Evolutionary conservation across 768 basidiomycete species (phyloP).

Genomic region (Boletus sensibilis): DNA sequence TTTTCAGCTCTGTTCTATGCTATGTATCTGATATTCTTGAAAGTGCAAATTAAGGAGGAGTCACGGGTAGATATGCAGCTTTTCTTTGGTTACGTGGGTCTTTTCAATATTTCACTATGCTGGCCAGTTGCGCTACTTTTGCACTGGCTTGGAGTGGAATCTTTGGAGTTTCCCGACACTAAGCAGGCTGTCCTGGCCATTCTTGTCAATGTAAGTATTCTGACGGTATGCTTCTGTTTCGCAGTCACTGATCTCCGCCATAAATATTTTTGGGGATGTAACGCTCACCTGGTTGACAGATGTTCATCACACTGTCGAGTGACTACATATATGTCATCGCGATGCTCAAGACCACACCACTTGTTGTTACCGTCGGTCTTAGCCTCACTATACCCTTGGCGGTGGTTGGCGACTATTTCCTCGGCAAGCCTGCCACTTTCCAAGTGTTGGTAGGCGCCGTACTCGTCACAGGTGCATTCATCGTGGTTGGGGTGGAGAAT

Average conservation of each 20-base stretch:
- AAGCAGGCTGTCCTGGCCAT: conserved; percentile 48
- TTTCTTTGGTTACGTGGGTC: conserved; percentile 92
- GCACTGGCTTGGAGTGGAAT: conserved; percentile 69
- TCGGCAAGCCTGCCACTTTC: conserved; percentile 53
- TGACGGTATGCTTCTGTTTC: background rate
- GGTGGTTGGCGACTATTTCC: conserved; percentile 73
- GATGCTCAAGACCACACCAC: conserved; percentile 95
- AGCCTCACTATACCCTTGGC: conserved; percentile 93
- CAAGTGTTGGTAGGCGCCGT: conserved; percentile 73
- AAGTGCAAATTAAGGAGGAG: conserved; percentile 79
- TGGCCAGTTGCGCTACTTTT: conserved; percentile 81
- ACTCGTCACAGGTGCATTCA: conserved; percentile 75
- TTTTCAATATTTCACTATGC: conserved; percentile 73
- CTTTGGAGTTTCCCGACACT: conserved; percentile 67
- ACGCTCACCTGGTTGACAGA: conserved; percentile 42
- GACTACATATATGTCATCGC: conserved; percentile 87
- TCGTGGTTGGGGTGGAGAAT: conserved; percentile 65
- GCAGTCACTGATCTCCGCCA: background rate
- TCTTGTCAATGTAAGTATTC: conserved; percentile 51
- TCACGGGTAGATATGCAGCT: conserved; percentile 89
- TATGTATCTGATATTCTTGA: conserved; percentile 84
- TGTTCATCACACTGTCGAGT: conserved; percentile 78
- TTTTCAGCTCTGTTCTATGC: conserved; percentile 89
- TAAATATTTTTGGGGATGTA: background rate
- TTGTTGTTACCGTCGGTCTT: conserved; percentile 90